Conservation (phyloP, 192 early-diverging fungal species). For the Allomyces macrogynus region DNA sequence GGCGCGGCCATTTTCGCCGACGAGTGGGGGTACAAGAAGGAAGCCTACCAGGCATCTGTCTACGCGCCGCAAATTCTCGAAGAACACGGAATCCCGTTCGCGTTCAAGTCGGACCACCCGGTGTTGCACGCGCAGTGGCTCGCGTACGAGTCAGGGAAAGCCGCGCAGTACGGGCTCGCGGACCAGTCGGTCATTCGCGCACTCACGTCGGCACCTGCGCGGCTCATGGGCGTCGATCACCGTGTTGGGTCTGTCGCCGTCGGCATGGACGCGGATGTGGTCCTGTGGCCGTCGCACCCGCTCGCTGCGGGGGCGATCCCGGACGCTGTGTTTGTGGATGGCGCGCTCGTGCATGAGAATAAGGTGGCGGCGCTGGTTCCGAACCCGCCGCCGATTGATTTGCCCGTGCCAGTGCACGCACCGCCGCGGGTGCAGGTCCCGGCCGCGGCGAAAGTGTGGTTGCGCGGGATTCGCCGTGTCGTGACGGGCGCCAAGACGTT, state of each 20-base stretch:
- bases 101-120: slow-evolving; percentile 60
- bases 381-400: slow-evolving; percentile 18
- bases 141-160: slow-evolving; percentile 59
- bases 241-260: slow-evolving; percentile 38
- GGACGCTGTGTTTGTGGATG: slow-evolving; percentile 52
- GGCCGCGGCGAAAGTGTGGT: not conserved
- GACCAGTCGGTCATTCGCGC: slow-evolving; percentile 33
- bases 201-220: slow-evolving; percentile 51
- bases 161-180: slow-evolving; percentile 46
- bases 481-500: not conserved
- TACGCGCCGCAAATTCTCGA: slow-evolving; percentile 32
- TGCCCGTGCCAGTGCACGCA: slow-evolving; percentile 11
- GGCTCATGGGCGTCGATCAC: slow-evolving; percentile 38
- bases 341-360: slow-evolving; percentile 32
- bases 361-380: slow-evolving; percentile 18
- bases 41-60: slow-evolving; percentile 48
- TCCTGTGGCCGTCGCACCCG: slow-evolving; percentile 56
- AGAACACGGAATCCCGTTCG: slow-evolving; percentile 48
- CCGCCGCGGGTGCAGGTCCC: not conserved
- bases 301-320: slow-evolving; percentile 47
- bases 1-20: slow-evolving; percentile 9
- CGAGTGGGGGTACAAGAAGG: slow-evolving; percentile 44
- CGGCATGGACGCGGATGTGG: slow-evolving; percentile 63
- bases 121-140: slow-evolving; percentile 51
- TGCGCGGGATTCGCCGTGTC: not conserved